A percentile compares a stretch with the other conserved stretches of the same genome.
These are phyloP conservation scores for Russula emetica DNA, from an alignment of 768 basidiomycete species.

Conservation along the genomic window DNA sequence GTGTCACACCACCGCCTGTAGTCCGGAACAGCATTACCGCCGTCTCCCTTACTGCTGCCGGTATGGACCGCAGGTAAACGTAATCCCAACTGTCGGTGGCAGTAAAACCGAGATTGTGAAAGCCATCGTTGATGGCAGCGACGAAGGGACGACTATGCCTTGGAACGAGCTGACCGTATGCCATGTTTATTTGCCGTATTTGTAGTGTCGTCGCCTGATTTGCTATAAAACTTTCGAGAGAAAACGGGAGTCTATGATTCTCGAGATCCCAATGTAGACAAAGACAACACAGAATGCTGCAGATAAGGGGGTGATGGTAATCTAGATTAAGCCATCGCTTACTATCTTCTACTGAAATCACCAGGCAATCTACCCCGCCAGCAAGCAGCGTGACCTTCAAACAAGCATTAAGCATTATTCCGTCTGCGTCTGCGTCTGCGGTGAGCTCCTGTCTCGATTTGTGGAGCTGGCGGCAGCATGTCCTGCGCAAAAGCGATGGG, in stretches of 20 bases:
- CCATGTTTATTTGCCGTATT: not conserved
- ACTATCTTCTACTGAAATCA: not conserved
- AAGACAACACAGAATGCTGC: not conserved
- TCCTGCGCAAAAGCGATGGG: not conserved
- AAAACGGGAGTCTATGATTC: not conserved
- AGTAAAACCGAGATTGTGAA: not conserved
- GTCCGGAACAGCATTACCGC: constrained; percentile 38
- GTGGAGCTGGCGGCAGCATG: not conserved
- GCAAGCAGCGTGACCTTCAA: not conserved
- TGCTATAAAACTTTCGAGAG: not conserved
- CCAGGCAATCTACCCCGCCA: too few species aligned
- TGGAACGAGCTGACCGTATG: not conserved
- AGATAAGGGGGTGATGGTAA: not conserved
- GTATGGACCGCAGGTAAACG: constrained; percentile 28
- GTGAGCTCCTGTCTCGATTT: not conserved
- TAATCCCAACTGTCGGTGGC: not conserved
- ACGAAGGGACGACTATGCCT: not conserved
- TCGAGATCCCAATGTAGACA: not conserved
- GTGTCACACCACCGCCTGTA: constrained; percentile 33
- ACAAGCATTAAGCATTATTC: too few species aligned
- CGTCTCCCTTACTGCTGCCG: constrained; percentile 59
- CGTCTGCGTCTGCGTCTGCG: too few species aligned
- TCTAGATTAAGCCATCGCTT: not conserved
- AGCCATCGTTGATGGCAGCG: not conserved
- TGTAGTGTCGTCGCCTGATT: not conserved